Evolutionary conservation across 208 protist species (phyloP).

Genomic region (Acanthamoeba polyphaga): DNA sequence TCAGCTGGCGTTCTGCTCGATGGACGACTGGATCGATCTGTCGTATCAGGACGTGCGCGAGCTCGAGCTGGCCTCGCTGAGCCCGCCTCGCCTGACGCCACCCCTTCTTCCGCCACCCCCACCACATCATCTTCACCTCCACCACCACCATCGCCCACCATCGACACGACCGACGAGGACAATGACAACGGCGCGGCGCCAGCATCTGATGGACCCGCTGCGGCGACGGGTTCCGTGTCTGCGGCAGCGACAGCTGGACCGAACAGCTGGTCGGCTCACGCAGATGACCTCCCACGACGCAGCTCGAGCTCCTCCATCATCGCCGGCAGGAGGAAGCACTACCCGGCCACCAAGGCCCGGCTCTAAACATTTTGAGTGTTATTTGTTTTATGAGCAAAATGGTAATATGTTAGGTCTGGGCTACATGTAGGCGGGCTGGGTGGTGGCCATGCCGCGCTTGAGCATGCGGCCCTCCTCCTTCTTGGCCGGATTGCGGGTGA

Average conservation of each 20-base stretch:
- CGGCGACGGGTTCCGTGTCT: background rate
- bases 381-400: background rate
- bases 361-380: background rate
- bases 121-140: background rate
- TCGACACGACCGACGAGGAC: background rate
- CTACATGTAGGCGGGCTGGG: conserved; percentile 18
- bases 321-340: background rate
- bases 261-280: conserved; percentile 13
- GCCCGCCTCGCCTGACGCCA: background rate
- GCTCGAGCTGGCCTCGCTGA: background rate
- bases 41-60: conserved; percentile 33
- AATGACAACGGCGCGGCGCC: background rate
- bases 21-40: conserved; percentile 37
- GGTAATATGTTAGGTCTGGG: background rate
- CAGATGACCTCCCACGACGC: background rate
- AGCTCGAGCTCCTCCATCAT: background rate
- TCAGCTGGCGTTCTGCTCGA: background rate
- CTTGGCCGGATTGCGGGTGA: conserved; percentile 30
- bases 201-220: background rate
- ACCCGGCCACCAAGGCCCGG: background rate
- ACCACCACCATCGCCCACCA: background rate
- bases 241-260: background rate
- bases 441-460: conserved; percentile 23
- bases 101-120: background rate
- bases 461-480: conserved; percentile 37